Base-by-base conservation (phyloP, 306 rosid species). In the Citrullus amarus region DNA sequence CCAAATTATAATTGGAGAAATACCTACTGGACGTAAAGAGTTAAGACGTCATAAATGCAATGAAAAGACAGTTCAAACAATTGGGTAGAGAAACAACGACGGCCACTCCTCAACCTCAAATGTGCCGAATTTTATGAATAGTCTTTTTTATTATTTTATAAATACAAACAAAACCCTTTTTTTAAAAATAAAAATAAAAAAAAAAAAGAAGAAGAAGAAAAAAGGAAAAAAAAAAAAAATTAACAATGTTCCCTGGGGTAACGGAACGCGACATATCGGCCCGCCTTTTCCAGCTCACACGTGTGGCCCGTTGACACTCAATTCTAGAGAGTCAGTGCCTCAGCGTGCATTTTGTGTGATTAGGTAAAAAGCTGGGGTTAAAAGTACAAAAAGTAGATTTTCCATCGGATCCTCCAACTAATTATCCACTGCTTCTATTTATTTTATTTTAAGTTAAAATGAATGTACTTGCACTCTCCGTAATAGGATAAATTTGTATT, bases 11-110 rank as follows among this genome's bases (percentile, higher is more conserved):
- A 61, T 30, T 30, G 46, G 72, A 38, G 28, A 36, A 65, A 65
- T 65, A 16, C 48, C 14, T 14, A 20, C 25, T 65, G 48, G 50
- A 36, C 13, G 72, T 36, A 38, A 22, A 65, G 75, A 68, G 55
- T 68, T 68, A 68, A 68, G 51, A 68, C 75, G 55, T 68, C 55
- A 68, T 68, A n/a, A 68, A 68, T 38, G 75, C 75, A 68, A 20
- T 20, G 74, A 68, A 68, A 68, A 44, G 75, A 69, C 56, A 43
- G 56, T 69, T 69, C 75, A 44, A 69, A 69, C 36, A 44, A 69
- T 41, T 69, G 38, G 75, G 55, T 43, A 39, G 18, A 69, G 75
- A 69, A 43, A 69, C 75, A 20, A 69, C 75, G 75, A 68, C 75
- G 34, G 36, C 75, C 55, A 10, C 56, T 9, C 75, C 51, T 17